A percentile compares a stretch with the other conserved stretches of the same genome.
Evolutionary conservation across 1,284 basidiomycete genomes (phyloP).

Genomic region (Wolfiporia cocos): DNA sequence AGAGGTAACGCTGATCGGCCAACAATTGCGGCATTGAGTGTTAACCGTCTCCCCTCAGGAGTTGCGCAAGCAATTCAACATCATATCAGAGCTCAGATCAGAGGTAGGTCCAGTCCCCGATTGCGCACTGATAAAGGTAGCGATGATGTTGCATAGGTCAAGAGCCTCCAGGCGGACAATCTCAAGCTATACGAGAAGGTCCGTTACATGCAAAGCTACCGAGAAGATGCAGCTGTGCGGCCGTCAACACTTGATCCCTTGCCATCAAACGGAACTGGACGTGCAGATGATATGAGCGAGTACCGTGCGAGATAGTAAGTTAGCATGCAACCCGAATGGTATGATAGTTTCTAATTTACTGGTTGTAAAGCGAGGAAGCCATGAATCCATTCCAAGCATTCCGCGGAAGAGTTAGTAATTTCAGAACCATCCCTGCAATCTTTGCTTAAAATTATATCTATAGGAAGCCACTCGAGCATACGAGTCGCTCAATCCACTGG

Average conservation of each 20-base stretch:
- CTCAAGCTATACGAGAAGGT: conserved; percentile 96
- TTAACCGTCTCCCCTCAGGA: conserved; percentile 50
- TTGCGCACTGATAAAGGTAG: not conserved
- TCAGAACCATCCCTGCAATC: conserved; percentile 5
- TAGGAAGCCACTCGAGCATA: conserved; percentile 93
- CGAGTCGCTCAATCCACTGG: conserved; percentile 87
- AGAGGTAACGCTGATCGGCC: conserved; percentile 48
- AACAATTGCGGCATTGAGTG: not conserved
- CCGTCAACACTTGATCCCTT: conserved; percentile 64
- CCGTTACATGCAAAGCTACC: conserved; percentile 92
- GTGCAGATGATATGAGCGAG: conserved; percentile 75
- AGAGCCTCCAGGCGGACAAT: conserved; percentile 83
- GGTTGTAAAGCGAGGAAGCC: conserved; percentile 60
- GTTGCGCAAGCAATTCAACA: conserved; percentile 89
- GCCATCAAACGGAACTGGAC: conserved; percentile 36
- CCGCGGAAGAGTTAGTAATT: conserved; percentile 75
- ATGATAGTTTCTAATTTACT: not conserved
- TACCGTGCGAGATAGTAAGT: conserved; percentile 79
- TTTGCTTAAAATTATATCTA: not conserved
- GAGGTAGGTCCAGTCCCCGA: conserved; percentile 60
- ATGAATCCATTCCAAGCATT: conserved; percentile 99
- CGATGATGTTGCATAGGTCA: conserved; percentile 13
- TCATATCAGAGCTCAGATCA: conserved; percentile 83
- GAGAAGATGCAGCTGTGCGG: conserved; percentile 56
- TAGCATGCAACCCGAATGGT: too few species aligned